Evolutionary conservation across 345 rosid species (phyloP).

Genomic region (Carallia pectinifolia): DNA sequence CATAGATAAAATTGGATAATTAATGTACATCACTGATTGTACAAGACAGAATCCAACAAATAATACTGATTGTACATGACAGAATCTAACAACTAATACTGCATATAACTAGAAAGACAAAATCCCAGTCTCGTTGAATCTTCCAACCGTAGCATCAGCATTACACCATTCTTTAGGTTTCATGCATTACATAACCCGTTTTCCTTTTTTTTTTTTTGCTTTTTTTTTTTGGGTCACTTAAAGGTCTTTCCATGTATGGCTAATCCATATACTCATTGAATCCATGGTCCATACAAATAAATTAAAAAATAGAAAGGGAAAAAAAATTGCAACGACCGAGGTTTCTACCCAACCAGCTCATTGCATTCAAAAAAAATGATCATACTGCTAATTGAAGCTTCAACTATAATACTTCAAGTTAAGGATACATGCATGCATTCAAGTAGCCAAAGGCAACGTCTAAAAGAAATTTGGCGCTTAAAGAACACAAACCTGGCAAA

Average conservation of each 20-base stretch:
- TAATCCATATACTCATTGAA: no score
- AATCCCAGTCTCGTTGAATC: not conserved
- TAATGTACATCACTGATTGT: no score
- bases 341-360: not conserved
- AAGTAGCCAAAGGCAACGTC: no score
- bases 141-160: not conserved
- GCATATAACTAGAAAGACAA: not conserved
- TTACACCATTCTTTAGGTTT: not conserved
- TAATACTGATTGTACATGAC: not conserved
- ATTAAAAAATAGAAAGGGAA: no score
- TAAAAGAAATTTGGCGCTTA: no score
- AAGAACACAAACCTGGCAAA: no score
- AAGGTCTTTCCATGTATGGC: no score
- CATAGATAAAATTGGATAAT: not conserved
- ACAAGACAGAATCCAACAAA: not conserved
- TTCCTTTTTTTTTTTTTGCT: no score
- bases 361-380: slow-evolving; percentile 1
- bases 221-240: no score
- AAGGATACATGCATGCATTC: no score
- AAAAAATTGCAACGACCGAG: not conserved
- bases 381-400: no score
- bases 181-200: not conserved
- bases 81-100: slow-evolving; percentile 1
- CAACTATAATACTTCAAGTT: not conserved
- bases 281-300: no score